Evolutionary conservation across 495 filamentous ascomycete genomes (phyloP), one percentile per base, ranked within the genome.

Genomic region (Daldinia caldariorum): DNA sequence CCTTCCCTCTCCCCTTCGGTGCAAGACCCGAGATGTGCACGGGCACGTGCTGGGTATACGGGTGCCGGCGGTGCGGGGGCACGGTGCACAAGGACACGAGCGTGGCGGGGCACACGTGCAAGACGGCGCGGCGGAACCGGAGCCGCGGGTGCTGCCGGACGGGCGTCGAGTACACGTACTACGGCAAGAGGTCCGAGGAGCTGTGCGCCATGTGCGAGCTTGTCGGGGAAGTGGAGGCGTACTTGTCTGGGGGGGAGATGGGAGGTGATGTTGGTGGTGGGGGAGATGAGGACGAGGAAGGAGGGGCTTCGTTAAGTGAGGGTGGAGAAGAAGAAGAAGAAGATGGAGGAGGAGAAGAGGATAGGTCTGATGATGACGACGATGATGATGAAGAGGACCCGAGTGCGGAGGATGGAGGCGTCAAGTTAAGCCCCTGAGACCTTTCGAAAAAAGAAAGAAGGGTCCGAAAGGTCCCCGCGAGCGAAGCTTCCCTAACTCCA

Each of bases 191-290:
- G 2, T 18, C 53, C 1, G 54, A 59, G 6, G 74, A 77, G 54
- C 4, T 43, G 38, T 77, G 74, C 31, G 8, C 69, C 1, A 47
- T 63, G 22, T 77, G 75, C 54, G 75, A 77, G 55, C 6, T 75
- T 2, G 29, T 16, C 10, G 34, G 10, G 7, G 67, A 65, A 47
- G 34, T 63, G 6, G 32, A 0, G 8, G 13, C 0, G 39, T 12
- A 68, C 5, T 35, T 6, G 1, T 2, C 26, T 1, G 26, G 26
- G 34, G 6, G 6, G 51, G 43, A 0, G 12, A 47, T 37, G 41
- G 51, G 0, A 32, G n/a, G n/a, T n/a, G n/a, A n/a, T 26, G 26
- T 26, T 26, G 26, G 1, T 35, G 34, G 1, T 35, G 34, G 6
- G 9, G 51, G 43, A 0, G 5, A 47, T 37, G 41, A 58, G 0